Conservation (phyloP, 305 asterid species). For the Solanum hybrid region DNA sequence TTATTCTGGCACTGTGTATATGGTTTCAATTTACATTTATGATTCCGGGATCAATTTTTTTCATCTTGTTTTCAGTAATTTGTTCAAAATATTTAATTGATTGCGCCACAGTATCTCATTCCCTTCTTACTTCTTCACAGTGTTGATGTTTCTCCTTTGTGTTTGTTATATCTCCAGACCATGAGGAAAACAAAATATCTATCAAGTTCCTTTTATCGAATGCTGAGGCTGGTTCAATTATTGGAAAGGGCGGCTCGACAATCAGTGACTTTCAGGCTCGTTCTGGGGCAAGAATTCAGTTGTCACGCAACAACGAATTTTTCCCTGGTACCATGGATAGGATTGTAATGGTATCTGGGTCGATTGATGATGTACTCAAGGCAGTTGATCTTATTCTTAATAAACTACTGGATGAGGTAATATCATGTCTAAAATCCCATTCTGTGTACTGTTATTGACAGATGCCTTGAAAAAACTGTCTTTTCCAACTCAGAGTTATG, state of each 20-base stretch:
- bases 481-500: constrained; percentile 49
- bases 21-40: background rate
- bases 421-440: background rate
- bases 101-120: background rate
- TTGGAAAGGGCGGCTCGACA: constrained; percentile 92
- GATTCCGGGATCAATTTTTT: background rate
- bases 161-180: background rate
- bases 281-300: constrained; percentile 85
- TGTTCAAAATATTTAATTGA: background rate
- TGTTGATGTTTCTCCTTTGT: background rate
- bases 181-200: constrained; percentile 52
- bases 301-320: constrained; percentile 84
- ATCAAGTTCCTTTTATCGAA: constrained; percentile 86
- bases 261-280: constrained; percentile 80
- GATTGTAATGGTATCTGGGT: constrained; percentile 81
- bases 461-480: constrained; percentile 1
- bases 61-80: background rate
- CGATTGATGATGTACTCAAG: constrained; percentile 55
- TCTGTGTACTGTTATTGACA: constrained; percentile 8
- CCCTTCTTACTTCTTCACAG: background rate
- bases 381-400: constrained; percentile 75
- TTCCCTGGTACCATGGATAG: constrained; percentile 94
- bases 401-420: constrained; percentile 79
- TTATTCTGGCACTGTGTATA: background rate
- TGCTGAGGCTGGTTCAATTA: constrained; percentile 96